These are phyloP conservation scores for Xylaria digitata DNA, from an alignment of 2,329 filamentous ascomycete genomes.

Conservation along the genomic window DNA sequence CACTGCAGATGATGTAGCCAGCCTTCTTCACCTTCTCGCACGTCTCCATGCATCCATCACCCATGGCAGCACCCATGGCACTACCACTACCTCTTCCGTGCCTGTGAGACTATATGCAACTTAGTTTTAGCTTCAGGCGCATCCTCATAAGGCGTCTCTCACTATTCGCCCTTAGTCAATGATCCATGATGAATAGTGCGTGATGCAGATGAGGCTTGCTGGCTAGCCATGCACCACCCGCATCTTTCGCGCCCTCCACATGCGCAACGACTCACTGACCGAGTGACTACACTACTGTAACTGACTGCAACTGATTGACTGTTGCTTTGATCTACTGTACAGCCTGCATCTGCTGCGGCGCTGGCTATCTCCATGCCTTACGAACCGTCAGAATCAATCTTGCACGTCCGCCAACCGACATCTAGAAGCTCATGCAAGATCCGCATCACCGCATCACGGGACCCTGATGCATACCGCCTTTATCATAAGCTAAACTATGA, in stretches of 20 bases:
- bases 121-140: slow-evolving; percentile 25
- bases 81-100: slow-evolving; percentile 16
- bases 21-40: slow-evolving; percentile 15
- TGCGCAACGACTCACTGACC: slow-evolving; percentile 10
- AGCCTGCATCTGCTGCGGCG: slow-evolving; percentile 25
- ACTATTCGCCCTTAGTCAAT: slow-evolving; percentile 21
- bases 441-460: slow-evolving; percentile 32
- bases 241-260: slow-evolving; percentile 21
- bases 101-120: slow-evolving; percentile 35
- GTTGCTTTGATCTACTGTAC: slow-evolving; percentile 29
- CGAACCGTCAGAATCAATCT: slow-evolving; percentile 19
- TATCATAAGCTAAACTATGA: slow-evolving; percentile 23
- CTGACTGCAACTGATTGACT: neutral
- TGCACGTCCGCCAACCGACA: slow-evolving; percentile 19
- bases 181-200: slow-evolving; percentile 14
- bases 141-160: slow-evolving; percentile 16
- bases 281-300: neutral
- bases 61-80: slow-evolving; percentile 3
- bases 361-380: slow-evolving; percentile 17
- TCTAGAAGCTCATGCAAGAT: slow-evolving; percentile 34
- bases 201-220: slow-evolving; percentile 33
- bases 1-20: slow-evolving; percentile 5
- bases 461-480: slow-evolving; percentile 36
- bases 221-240: slow-evolving; percentile 30
- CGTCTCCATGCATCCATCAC: neutral